phyloP scores from a whole-genome alignment of 2,329 filamentous ascomycete species.

The Daldinia sp. region DNA sequence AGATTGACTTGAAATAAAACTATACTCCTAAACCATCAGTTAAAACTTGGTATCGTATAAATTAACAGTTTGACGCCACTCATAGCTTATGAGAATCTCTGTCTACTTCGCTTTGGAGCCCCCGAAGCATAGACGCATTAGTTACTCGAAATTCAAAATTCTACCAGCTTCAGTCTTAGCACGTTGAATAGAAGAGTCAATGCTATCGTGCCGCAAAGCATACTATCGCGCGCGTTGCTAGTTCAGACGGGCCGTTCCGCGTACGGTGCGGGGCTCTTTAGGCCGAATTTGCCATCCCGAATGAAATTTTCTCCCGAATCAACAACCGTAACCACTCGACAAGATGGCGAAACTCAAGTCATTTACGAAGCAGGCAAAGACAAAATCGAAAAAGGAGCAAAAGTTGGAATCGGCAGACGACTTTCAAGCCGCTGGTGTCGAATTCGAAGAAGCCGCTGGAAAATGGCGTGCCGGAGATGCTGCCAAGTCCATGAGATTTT shows the following conservation, averaged over 20 bases:
- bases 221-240: no score
- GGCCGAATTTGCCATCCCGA: background rate
- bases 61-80: no score
- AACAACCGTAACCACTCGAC: background rate
- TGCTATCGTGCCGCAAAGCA: no score
- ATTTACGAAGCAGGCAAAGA: slow-evolving; percentile 40
- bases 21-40: no score
- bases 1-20: no score
- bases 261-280: background rate
- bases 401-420: slow-evolving; percentile 73
- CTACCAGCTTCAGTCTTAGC: no score
- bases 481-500: slow-evolving; percentile 68
- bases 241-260: background rate
- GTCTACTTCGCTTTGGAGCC: no score
- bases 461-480: slow-evolving; percentile 81
- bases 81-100: no score
- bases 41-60: no score
- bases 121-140: no score
- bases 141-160: no score
- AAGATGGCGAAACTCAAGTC: slow-evolving; percentile 39
- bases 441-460: slow-evolving; percentile 77
- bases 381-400: slow-evolving; percentile 52
- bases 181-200: no score
- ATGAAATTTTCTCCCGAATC: background rate
- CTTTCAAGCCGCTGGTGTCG: slow-evolving; percentile 75